phyloP scores from a whole-genome alignment of 2,329 filamentous ascomycete species.

The Ophiocordyceps camponoti-saundersi region DNA sequence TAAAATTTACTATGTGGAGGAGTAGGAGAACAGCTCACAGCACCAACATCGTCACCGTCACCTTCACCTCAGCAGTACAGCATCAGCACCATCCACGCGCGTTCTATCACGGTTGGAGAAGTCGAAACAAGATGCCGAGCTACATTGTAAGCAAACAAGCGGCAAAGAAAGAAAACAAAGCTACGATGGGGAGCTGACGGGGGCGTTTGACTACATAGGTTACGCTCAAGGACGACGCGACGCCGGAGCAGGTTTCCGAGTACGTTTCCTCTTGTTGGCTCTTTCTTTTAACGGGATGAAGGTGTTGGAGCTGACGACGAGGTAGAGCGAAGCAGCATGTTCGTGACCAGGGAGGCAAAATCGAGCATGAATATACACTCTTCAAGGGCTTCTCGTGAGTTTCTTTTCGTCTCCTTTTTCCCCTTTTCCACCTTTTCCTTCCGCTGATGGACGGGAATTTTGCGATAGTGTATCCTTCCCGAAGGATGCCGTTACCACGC shows the following conservation, averaged over 20 bases:
- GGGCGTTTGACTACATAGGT: slow-evolving; percentile 37
- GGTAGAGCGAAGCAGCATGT: slow-evolving; percentile 61
- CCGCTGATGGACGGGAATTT: neutral
- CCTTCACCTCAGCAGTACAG: no score
- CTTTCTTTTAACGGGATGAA: neutral
- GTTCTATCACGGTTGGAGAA: neutral
- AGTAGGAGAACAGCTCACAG: no score
- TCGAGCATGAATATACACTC: slow-evolving; percentile 67
- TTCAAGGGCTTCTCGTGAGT: slow-evolving; percentile 90
- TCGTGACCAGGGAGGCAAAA: slow-evolving; percentile 61
- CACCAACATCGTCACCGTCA: neutral
- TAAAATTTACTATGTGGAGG: neutral
- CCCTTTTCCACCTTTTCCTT: neutral
- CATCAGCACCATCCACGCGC: neutral
- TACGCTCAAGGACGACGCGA: slow-evolving; percentile 57
- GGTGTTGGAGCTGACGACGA: neutral
- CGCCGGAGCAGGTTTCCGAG: slow-evolving; percentile 49
- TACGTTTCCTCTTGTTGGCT: slow-evolving; percentile 23
- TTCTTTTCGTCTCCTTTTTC: slow-evolving; percentile 6
- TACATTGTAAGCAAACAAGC: neutral
- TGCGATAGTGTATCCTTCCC: slow-evolving; percentile 53
- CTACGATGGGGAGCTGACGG: neutral
- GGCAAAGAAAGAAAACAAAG: neutral
- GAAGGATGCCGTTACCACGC: slow-evolving; percentile 44
- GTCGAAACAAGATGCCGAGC: neutral